phyloP scores from a whole-genome alignment of 768 basidiomycete species.

The Mycena galopus region DNA sequence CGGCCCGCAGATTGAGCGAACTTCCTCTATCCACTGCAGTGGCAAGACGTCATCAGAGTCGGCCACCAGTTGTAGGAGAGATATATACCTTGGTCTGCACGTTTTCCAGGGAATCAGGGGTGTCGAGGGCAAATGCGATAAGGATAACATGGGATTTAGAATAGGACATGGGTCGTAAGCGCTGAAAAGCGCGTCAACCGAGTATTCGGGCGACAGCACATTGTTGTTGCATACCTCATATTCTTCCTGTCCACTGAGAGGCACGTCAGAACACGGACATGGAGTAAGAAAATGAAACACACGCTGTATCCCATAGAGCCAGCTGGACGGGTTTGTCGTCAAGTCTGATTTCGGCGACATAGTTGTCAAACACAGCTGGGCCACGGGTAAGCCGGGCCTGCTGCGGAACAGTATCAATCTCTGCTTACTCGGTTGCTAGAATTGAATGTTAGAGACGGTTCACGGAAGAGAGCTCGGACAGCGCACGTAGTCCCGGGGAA shows the following conservation, averaged over 20 bases:
- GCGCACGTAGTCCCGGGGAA: constrained; percentile 95
- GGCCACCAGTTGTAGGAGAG: background rate
- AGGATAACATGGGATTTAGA: constrained; percentile 99
- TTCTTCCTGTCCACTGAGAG: constrained; percentile 93
- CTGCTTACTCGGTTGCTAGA: constrained; percentile 71
- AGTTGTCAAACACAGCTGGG: constrained; percentile 96
- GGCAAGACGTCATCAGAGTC: constrained; percentile 23
- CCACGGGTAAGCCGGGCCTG: constrained; percentile 34
- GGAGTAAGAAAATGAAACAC: constrained; percentile 51
- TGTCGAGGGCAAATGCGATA: constrained; percentile 96
- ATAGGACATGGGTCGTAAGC: constrained; percentile 96
- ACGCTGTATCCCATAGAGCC: constrained; percentile 99
- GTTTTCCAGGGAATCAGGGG: constrained; percentile 96
- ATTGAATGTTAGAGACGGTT: constrained; percentile 26
- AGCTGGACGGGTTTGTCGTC: constrained; percentile 98
- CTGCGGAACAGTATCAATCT: constrained; percentile 29
- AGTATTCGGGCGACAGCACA: constrained; percentile 27
- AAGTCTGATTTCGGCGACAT: constrained; percentile 97
- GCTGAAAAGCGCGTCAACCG: constrained; percentile 56
- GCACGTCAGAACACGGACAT: constrained; percentile 34
- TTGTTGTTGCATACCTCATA: constrained; percentile 78
- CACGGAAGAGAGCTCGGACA: constrained; percentile 25
- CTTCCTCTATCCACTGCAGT: constrained; percentile 96
- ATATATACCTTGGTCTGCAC: constrained; percentile 85
- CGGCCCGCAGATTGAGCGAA: constrained; percentile 94